Conservation (phyloP, 83 land plant species). For the Larix sibirica region DNA sequence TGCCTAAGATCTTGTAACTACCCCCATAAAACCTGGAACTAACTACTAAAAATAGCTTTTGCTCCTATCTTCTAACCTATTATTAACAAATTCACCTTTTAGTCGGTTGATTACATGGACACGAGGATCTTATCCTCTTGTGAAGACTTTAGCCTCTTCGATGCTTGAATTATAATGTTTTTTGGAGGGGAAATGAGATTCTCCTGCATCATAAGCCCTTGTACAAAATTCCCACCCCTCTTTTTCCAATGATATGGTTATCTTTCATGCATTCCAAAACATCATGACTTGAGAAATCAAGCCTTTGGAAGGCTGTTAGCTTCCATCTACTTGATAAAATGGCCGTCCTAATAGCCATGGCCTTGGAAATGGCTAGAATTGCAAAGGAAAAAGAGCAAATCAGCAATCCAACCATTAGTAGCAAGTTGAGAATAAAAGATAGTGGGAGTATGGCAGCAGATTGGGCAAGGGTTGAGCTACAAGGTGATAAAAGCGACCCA, state of each 20-base stretch:
- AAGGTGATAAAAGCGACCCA: constrained; percentile 42
- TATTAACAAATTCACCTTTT: too few species aligned
- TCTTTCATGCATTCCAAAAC: constrained; percentile 70
- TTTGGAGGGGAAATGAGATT: too few species aligned
- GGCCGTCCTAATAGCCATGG: constrained; percentile 26
- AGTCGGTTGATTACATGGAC: too few species aligned
- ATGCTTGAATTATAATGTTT: too few species aligned
- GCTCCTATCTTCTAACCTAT: too few species aligned
- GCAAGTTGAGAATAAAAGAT: constrained; percentile 40
- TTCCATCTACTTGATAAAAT: constrained; percentile 37
- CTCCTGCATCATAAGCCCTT: constrained; percentile 25
- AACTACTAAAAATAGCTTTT: too few species aligned
- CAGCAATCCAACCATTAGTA: constrained; percentile 55
- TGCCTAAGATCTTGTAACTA: too few species aligned
- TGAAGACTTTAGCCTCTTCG: too few species aligned
- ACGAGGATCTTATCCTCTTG: too few species aligned
- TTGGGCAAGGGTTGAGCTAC: constrained; percentile 20
- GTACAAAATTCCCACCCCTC: constrained; percentile 81
- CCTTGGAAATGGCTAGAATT: constrained; percentile 42
- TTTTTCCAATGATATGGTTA: constrained; percentile 58
- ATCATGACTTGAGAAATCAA: constrained; percentile 46
- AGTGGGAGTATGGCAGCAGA: constrained; percentile 8
- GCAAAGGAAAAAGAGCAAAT: constrained; percentile 57
- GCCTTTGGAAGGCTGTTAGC: constrained; percentile 63
- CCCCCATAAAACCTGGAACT: too few species aligned